Percentiles rank a stretch among this genome's conserved stretches.
phyloP scores from a whole-genome alignment of 805 yeast species.

The Yamadazyma scolyti region DNA sequence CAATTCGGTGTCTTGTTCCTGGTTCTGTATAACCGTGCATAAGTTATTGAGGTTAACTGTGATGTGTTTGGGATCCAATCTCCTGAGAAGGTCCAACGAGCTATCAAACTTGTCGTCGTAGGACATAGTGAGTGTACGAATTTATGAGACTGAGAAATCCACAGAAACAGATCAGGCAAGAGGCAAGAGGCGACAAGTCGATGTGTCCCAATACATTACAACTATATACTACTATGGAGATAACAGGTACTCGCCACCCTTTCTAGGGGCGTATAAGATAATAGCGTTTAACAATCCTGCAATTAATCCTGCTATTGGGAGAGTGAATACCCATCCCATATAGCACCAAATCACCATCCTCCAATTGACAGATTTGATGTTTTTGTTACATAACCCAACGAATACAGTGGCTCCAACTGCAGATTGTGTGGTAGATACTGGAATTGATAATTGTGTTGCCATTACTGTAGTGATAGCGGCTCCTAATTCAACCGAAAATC shows the following conservation, averaged over 20 bases:
- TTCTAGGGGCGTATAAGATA: slow-evolving; percentile 58
- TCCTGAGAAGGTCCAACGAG: slow-evolving; percentile 36
- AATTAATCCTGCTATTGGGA: slow-evolving; percentile 70
- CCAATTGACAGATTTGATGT: slow-evolving; percentile 66
- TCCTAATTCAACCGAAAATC: slow-evolving; percentile 72
- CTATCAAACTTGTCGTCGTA: slow-evolving; percentile 36
- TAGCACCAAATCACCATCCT: slow-evolving; percentile 71
- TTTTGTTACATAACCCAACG: slow-evolving; percentile 70
- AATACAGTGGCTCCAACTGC: slow-evolving; percentile 77
- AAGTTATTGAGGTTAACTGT: slow-evolving; percentile 29
- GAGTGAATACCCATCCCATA: slow-evolving; percentile 67
- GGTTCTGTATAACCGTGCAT: slow-evolving; percentile 37
- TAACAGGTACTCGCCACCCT: slow-evolving; percentile 26
- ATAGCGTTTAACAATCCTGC: slow-evolving; percentile 66
- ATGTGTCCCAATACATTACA: no score
- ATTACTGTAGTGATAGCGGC: slow-evolving; percentile 73
- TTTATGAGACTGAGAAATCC: no score
- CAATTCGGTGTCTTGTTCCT: slow-evolving; percentile 41
- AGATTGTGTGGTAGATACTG: slow-evolving; percentile 75
- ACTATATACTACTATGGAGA: no score
- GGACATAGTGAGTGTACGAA: slow-evolving; percentile 3
- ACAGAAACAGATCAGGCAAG: no score
- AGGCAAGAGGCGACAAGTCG: no score
- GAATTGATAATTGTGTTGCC: slow-evolving; percentile 71
- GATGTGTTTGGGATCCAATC: slow-evolving; percentile 38